phyloP scores from a whole-genome alignment of 2,329 filamentous ascomycete species.

The Aureobasidium sp. region DNA sequence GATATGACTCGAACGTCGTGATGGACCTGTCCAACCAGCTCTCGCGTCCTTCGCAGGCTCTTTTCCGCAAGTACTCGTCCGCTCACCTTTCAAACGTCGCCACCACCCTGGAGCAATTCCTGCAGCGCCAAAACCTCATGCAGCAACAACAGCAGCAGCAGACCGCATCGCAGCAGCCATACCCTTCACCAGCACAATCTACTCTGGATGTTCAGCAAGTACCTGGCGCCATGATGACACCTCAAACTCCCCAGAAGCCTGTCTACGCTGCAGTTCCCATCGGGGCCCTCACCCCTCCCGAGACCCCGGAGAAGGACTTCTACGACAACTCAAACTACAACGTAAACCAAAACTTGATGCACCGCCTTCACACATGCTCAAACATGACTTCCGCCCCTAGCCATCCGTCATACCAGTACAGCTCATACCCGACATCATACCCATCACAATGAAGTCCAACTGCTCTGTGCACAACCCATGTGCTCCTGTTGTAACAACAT shows the following conservation, averaged over 20 bases:
- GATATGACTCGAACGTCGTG: conserved; percentile 59
- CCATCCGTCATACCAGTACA: conserved; percentile 17
- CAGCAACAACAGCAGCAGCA: conserved; percentile 18
- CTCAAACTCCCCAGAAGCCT: conserved; percentile 72
- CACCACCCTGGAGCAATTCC: conserved; percentile 55
- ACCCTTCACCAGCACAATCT: conserved; percentile 17
- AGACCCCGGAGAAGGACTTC: conserved; percentile 60
- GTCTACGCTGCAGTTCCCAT: conserved; percentile 57
- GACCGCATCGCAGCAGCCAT: conserved; percentile 14
- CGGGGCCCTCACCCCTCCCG: conserved; percentile 76
- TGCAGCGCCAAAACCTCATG: conserved; percentile 47
- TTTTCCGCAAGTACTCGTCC: conserved; percentile 60
- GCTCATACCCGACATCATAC: conserved; percentile 12
- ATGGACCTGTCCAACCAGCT: conserved; percentile 57
- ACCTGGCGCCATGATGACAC: conserved; percentile 58
- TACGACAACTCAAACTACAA: conserved; percentile 18
- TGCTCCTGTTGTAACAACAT: conserved; percentile 18
- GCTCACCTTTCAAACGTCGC: conserved; percentile 57
- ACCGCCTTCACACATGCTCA: conserved; percentile 18
- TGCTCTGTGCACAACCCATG: not conserved
- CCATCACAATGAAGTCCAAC: conserved; percentile 1
- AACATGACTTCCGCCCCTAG: conserved; percentile 26
- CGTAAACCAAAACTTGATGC: conserved; percentile 16
- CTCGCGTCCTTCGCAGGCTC: conserved; percentile 57
- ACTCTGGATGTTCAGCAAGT: conserved; percentile 25